phyloP scores from a whole-genome alignment of 2,329 filamentous ascomycete genomes.

The Dactylellina sp. region DNA sequence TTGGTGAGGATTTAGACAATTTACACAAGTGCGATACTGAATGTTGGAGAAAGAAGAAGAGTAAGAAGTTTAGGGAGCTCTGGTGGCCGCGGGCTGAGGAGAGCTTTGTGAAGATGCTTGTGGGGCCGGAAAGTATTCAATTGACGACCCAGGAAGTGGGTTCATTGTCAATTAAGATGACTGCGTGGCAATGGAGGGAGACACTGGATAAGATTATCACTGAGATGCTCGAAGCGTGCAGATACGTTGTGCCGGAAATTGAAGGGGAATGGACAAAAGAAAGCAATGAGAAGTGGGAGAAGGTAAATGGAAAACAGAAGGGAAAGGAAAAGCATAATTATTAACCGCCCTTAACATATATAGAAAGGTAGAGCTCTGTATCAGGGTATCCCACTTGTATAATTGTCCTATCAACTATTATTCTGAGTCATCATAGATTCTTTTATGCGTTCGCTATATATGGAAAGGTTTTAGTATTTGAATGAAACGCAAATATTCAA shows the following conservation, averaged over 20 bases:
- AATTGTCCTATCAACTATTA: too few species aligned
- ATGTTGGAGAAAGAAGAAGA: constrained; percentile 27
- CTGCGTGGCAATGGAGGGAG: constrained; percentile 17
- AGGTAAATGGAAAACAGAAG: constrained; percentile 3
- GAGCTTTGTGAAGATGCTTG: constrained; percentile 26
- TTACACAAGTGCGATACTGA: constrained; percentile 42
- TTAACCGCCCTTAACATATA: too few species aligned
- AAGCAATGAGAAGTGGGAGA: constrained; percentile 20
- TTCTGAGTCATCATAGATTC: too few species aligned
- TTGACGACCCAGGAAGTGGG: constrained; percentile 23
- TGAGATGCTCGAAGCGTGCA: constrained; percentile 26
- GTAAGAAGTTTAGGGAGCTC: constrained; percentile 11
- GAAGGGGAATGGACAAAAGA: constrained; percentile 41
- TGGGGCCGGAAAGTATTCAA: constrained; percentile 9
- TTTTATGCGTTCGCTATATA: too few species aligned
- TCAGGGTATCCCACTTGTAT: too few species aligned
- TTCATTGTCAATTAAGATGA: neutral
- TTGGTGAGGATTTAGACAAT: constrained; percentile 29
- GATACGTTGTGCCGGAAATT: constrained; percentile 38
- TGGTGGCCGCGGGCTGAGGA: constrained; percentile 44
- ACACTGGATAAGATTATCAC: constrained; percentile 14
- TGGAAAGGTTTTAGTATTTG: too few species aligned
- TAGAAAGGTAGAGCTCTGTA: too few species aligned
- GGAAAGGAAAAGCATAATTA: neutral
- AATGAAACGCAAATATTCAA: too few species aligned